These are phyloP conservation scores for Lichtheimia ramosa DNA, from an alignment of 371 early-diverging fungal species.

Conservation along the genomic window DNA sequence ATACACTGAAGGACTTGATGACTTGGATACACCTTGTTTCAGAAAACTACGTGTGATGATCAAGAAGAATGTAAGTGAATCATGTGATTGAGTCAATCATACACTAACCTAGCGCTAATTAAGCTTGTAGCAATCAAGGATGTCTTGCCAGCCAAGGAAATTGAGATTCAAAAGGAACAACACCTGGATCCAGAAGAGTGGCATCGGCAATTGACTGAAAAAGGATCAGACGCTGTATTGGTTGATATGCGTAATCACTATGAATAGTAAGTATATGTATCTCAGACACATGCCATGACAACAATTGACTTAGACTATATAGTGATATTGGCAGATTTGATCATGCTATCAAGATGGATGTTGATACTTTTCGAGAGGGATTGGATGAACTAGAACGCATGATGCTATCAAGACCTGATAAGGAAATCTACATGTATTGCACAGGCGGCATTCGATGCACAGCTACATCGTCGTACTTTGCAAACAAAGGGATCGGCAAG, in stretches of 20 bases:
- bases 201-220: conserved; percentile 56
- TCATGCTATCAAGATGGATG: conserved; percentile 66
- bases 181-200: conserved; percentile 66
- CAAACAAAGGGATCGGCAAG: conserved; percentile 61
- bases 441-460: conserved; percentile 84
- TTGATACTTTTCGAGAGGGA: conserved; percentile 74
- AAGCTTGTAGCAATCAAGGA: conserved; percentile 60
- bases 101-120: not conserved
- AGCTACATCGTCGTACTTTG: conserved; percentile 71
- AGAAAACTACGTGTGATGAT: conserved; percentile 63
- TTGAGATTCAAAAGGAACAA: conserved; percentile 48
- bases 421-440: conserved; percentile 81
- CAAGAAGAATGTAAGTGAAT: conserved; percentile 53
- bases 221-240: conserved; percentile 32
- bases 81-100: not conserved
- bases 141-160: conserved; percentile 42
- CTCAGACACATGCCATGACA: not conserved
- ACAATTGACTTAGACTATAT: not conserved
- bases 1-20: conserved; percentile 68
- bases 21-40: conserved; percentile 53
- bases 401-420: conserved; percentile 25
- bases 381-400: conserved; percentile 35
- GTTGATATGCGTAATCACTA: conserved; percentile 83
- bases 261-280: conserved; percentile 62
- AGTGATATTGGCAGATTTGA: conserved; percentile 71